Evolutionary conservation across 768 basidiomycete species (phyloP).

Genomic region (Tremella fuciformis): DNA sequence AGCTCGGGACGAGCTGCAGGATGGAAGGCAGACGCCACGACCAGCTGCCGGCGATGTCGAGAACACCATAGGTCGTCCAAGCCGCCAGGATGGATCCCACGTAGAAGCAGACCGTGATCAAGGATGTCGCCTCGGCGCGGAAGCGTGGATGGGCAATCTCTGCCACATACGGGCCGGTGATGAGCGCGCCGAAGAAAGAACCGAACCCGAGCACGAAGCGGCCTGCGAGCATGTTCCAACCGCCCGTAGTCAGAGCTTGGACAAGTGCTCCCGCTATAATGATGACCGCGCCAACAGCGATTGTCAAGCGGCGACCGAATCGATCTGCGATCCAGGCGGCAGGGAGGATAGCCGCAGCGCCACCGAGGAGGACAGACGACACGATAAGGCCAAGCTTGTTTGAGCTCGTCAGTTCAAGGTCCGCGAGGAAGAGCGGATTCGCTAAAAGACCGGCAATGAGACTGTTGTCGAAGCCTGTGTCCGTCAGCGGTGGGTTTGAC

Average conservation of each 20-base stretch:
- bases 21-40: conserved; percentile 61
- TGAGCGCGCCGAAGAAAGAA: background rate
- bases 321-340: conserved; percentile 38
- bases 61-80: conserved; percentile 16
- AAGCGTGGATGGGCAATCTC: conserved; percentile 10
- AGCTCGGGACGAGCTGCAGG: conserved; percentile 29
- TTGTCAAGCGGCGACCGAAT: background rate
- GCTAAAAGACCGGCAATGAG: no score
- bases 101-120: background rate
- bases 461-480: no score
- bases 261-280: conserved; percentile 2
- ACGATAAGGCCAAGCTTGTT: conserved; percentile 26
- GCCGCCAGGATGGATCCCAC: conserved; percentile 8
- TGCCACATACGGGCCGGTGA: background rate
- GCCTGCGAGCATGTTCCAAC: conserved; percentile 1
- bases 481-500: no score
- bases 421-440: no score
- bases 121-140: conserved; percentile 9
- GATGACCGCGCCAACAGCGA: conserved; percentile 1
- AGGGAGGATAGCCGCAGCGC: conserved; percentile 14
- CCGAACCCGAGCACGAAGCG: conserved; percentile 5
- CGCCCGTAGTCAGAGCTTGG: background rate
- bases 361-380: conserved; percentile 18
- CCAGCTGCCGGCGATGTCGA: conserved; percentile 24
- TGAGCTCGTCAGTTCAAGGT: no score